These are phyloP conservation scores for Aspergillus panamensis DNA, from an alignment of 495 filamentous ascomycete species.

Conservation along the genomic window DNA sequence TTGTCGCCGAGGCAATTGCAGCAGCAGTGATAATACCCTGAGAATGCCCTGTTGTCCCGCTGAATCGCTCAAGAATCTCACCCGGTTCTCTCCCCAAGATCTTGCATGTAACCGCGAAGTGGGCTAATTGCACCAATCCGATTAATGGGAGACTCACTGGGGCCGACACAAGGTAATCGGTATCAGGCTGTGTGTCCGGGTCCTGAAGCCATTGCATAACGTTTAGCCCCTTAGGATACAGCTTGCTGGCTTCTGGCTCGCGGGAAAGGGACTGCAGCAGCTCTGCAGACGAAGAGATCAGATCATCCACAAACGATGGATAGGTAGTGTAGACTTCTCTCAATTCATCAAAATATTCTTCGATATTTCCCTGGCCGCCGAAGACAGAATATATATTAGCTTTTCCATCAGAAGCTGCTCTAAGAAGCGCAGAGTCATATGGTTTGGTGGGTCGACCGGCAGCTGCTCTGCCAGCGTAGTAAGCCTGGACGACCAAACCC, in stretches of 20 bases:
- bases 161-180: conserved; percentile 92
- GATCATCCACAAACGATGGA: conserved; percentile 79
- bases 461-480: conserved; percentile 84
- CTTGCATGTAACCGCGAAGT: conserved; percentile 90
- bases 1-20: conserved; percentile 80
- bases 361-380: conserved; percentile 98
- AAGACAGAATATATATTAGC: conserved; percentile 89
- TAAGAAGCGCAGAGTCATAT: conserved; percentile 89
- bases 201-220: conserved; percentile 88
- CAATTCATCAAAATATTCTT: conserved; percentile 98
- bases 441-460: conserved; percentile 76
- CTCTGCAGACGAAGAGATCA: conserved; percentile 73
- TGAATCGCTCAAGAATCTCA: conserved; percentile 72
- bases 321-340: conserved; percentile 88
- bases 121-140: conserved; percentile 88
- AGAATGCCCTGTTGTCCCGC: conserved; percentile 92
- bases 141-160: conserved; percentile 97
- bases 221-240: conserved; percentile 94
- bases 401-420: conserved; percentile 74
- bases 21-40: conserved; percentile 93
- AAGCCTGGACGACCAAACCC: conserved; percentile 76
- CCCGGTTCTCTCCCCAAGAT: conserved; percentile 83
- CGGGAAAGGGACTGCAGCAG: conserved; percentile 79
- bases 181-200: conserved; percentile 83
- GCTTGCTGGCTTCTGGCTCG: conserved; percentile 83